Evolutionary conservation across 2,329 filamentous ascomycete genomes (phyloP).

Genomic region (Alternaria atra): DNA sequence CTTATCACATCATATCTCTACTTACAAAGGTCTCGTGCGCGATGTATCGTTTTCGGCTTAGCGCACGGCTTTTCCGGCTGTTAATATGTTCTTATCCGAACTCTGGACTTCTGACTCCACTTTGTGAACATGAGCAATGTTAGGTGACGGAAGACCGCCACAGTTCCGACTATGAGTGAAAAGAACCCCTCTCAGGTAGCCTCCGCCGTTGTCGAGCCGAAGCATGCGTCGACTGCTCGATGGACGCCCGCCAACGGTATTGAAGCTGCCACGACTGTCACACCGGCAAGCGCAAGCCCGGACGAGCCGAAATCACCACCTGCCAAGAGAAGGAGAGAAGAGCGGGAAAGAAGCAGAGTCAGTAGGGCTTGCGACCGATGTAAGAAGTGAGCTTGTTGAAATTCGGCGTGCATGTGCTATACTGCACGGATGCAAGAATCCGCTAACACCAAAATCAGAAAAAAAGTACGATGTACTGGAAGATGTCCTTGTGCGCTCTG

Average conservation of each 20-base stretch:
- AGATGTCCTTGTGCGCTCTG: constrained; percentile 49
- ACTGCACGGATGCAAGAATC: background rate
- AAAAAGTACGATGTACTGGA: constrained; percentile 50
- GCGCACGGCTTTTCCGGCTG: constrained; percentile 17
- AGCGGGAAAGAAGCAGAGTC: constrained; percentile 53
- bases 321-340: constrained; percentile 46
- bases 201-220: constrained; percentile 1
- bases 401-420: constrained; percentile 10
- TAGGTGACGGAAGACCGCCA: background rate
- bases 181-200: background rate
- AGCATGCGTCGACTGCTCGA: constrained; percentile 15
- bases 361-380: constrained; percentile 60
- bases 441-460: constrained; percentile 35
- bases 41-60: constrained; percentile 9
- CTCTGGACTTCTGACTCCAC: constrained; percentile 10
- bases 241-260: constrained; percentile 28
- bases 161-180: constrained; percentile 4
- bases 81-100: constrained; percentile 15
- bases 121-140: constrained; percentile 7
- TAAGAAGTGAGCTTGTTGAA: constrained; percentile 53
- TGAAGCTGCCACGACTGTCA: constrained; percentile 16
- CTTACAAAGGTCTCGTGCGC: background rate
- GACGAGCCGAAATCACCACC: constrained; percentile 35
- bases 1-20: background rate
- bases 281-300: constrained; percentile 25